A percentile compares a stretch with the other conserved stretches of the same genome.
Conservation (phyloP, 1,284 basidiomycete genomes). For the Ganoderma resinaceum region DNA sequence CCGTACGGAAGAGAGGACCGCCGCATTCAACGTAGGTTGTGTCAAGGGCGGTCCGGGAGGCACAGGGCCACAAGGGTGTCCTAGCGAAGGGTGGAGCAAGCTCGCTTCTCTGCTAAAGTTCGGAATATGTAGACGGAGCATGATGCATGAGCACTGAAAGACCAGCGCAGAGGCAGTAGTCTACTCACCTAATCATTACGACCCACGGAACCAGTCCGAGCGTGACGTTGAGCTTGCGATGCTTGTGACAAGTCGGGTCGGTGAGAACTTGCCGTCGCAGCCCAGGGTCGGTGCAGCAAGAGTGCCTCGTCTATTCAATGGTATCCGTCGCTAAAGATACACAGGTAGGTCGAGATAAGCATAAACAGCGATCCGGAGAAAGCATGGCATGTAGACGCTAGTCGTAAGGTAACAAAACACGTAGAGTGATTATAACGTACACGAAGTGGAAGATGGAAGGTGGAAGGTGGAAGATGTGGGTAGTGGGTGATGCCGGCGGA, state of each 20-base stretch:
- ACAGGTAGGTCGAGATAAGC: background rate
- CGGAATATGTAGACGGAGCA: background rate
- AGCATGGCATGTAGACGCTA: conserved; percentile 3
- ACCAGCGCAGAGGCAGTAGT: background rate
- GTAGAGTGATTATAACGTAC: conserved; percentile 7
- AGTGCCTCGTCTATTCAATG: conserved; percentile 1
- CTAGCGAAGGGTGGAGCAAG: background rate
- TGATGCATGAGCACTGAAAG: too few relatives aligned
- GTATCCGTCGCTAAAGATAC: conserved; percentile 11
- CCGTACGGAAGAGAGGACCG: background rate
- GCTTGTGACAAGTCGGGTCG: background rate
- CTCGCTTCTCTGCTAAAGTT: background rate
- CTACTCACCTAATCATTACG: background rate
- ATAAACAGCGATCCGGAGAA: background rate
- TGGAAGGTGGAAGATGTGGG: background rate
- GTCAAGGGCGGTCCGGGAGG: background rate
- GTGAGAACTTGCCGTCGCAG: background rate
- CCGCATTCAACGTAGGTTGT: background rate
- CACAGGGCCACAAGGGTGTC: background rate
- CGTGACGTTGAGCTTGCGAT: background rate
- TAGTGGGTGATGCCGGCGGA: background rate
- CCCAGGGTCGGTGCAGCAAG: background rate
- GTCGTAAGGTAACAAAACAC: conserved; percentile 7
- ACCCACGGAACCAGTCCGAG: background rate
- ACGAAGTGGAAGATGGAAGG: background rate